These are phyloP conservation scores for Tetrahymena elliotti DNA, from an alignment of 73 alveolate species.

Conservation along the genomic window DNA sequence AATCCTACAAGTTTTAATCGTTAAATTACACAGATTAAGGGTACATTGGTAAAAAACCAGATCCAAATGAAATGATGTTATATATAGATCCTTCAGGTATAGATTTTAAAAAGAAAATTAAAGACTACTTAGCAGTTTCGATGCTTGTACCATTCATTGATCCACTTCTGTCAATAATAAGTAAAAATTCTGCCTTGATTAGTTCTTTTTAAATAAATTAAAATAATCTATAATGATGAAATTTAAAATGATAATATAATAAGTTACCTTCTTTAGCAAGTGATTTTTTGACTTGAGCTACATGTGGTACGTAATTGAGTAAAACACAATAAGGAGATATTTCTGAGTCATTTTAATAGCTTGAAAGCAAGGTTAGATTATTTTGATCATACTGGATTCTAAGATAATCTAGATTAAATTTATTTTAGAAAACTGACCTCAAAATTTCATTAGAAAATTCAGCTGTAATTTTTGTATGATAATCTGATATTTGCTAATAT, in stretches of 20 bases:
- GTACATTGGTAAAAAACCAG: slow-evolving; percentile 22
- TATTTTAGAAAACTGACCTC: neutral
- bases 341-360: neutral
- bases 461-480: neutral
- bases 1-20: slow-evolving; percentile 40
- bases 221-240: neutral
- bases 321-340: neutral
- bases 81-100: slow-evolving; percentile 62
- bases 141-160: slow-evolving; percentile 74
- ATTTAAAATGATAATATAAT: neutral
- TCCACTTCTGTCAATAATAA: slow-evolving; percentile 78
- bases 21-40: slow-evolving; percentile 22
- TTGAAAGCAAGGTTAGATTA: neutral
- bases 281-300: neutral
- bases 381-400: neutral
- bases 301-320: neutral
- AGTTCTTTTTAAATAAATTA: neutral
- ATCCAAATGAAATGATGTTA: slow-evolving; percentile 74
- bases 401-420: neutral
- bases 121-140: slow-evolving; percentile 60
- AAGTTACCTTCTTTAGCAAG: neutral
- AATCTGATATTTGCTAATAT: neutral
- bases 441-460: neutral
- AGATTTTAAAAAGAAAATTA: slow-evolving; percentile 59
- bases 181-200: slow-evolving; percentile 37